These are phyloP conservation scores for Verticillium nubilum DNA, from an alignment of 2,329 filamentous ascomycete genomes.

Conservation along the genomic window DNA sequence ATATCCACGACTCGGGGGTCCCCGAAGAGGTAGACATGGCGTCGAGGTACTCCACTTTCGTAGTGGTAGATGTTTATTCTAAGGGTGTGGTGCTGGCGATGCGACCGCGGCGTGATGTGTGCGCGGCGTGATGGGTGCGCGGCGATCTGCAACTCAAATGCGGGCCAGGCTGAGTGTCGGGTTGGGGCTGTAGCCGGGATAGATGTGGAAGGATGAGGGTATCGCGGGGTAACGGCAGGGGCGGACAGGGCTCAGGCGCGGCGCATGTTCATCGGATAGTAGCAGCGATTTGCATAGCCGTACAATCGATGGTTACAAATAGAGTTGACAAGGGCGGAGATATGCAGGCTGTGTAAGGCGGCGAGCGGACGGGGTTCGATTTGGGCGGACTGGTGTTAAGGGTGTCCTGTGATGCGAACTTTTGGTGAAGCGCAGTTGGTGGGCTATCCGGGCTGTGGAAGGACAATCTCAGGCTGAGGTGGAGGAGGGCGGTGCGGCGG, in stretches of 20 bases:
- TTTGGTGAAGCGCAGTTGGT: background rate
- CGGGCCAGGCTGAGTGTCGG: background rate
- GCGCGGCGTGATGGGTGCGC: background rate
- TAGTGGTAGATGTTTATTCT: background rate
- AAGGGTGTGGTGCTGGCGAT: background rate
- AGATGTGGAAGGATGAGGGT: background rate
- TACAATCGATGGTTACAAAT: background rate
- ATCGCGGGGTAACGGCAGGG: background rate
- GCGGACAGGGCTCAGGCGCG: background rate
- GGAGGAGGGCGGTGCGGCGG: background rate
- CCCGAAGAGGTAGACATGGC: constrained; percentile 58
- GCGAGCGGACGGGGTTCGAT: background rate
- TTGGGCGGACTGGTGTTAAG: background rate
- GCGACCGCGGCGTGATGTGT: background rate
- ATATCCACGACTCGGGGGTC: constrained; percentile 87
- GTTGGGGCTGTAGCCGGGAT: background rate
- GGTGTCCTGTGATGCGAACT: background rate
- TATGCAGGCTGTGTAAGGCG: background rate
- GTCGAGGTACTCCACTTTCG: background rate
- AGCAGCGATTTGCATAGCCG: background rate
- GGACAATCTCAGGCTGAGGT: background rate
- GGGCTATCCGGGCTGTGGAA: background rate
- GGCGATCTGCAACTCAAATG: background rate
- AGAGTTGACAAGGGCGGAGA: background rate
- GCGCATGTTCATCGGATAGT: background rate